These are phyloP conservation scores for Closterium sp. DNA, from an alignment of 139 green algal genomes.

Conservation along the genomic window DNA sequence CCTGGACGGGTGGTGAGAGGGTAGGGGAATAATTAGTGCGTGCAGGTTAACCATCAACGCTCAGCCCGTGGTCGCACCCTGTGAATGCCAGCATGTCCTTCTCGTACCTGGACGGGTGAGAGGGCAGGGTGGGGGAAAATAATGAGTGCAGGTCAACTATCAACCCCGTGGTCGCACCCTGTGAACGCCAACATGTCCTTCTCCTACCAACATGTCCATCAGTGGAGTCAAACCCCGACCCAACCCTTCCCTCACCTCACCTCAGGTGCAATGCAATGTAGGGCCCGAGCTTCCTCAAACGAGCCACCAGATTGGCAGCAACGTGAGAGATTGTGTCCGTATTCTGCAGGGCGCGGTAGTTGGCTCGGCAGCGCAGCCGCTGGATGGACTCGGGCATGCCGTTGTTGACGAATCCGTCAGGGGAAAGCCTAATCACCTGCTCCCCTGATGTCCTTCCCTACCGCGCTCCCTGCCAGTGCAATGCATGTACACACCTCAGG, in stretches of 20 bases:
- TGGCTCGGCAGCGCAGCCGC: conserved; percentile 36
- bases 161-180: conserved; percentile 17
- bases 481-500: too few relatives aligned
- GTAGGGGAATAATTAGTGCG: too few relatives aligned
- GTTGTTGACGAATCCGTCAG: conserved; percentile 43
- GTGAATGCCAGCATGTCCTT: conserved; percentile 51
- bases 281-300: conserved; percentile 5
- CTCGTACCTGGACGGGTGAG: conserved; percentile 22
- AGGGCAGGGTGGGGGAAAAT: too few relatives aligned
- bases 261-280: conserved; percentile 21
- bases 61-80: conserved; percentile 36
- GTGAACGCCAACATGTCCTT: conserved; percentile 49
- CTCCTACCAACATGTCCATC: conserved; percentile 34
- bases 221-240: too few relatives aligned
- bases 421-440: conserved; percentile 27
- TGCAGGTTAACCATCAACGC: too few relatives aligned
- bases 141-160: too few relatives aligned
- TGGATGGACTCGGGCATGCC: conserved; percentile 27
- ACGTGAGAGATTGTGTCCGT: not conserved
- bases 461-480: too few relatives aligned
- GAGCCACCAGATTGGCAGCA: not conserved
- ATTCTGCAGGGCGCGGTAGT: conserved; percentile 15
- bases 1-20: too few relatives aligned
- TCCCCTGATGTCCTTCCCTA: too few relatives aligned
- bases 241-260: too few relatives aligned